These are phyloP conservation scores for Terfezia boudieri DNA, from an alignment of 495 filamentous ascomycete genomes.

Conservation along the genomic window DNA sequence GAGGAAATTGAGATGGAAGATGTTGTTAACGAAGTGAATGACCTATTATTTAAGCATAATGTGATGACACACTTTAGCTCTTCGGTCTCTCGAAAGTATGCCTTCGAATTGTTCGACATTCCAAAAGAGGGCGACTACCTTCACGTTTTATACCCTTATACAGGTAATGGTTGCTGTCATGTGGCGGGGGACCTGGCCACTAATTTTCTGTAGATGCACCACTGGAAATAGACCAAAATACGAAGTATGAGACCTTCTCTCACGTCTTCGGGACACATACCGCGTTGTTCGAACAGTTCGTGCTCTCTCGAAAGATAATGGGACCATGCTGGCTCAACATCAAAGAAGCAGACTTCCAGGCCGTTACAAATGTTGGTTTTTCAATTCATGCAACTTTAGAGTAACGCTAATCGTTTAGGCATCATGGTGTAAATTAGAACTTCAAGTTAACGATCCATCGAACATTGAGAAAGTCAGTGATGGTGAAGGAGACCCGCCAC, in stretches of 20 bases:
- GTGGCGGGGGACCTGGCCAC: neutral
- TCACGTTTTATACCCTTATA: constrained; percentile 85
- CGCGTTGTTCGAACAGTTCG: constrained; percentile 88
- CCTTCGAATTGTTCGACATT: constrained; percentile 73
- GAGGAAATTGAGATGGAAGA: constrained; percentile 76
- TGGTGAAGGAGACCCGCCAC: constrained; percentile 59
- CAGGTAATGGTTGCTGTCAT: neutral
- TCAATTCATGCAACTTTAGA: neutral
- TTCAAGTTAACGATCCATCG: constrained; percentile 53
- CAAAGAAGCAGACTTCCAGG: constrained; percentile 54
- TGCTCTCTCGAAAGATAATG: constrained; percentile 95
- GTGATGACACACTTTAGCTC: constrained; percentile 73
- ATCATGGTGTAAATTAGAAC: constrained; percentile 92
- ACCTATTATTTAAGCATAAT: constrained; percentile 57
- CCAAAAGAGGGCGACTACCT: constrained; percentile 79
- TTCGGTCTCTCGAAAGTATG: constrained; percentile 69
- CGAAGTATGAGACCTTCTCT: constrained; percentile 75
- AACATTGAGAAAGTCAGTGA: constrained; percentile 47
- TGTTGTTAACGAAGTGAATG: constrained; percentile 72
- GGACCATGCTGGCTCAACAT: constrained; percentile 94
- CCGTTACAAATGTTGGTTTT: constrained; percentile 43
- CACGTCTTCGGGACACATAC: constrained; percentile 89
- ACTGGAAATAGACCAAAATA: constrained; percentile 34
- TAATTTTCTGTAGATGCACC: constrained; percentile 25
- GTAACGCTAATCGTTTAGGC: constrained; percentile 20